Conservation (phyloP, 495 filamentous ascomycete species). For the Penicillium arizonense region DNA sequence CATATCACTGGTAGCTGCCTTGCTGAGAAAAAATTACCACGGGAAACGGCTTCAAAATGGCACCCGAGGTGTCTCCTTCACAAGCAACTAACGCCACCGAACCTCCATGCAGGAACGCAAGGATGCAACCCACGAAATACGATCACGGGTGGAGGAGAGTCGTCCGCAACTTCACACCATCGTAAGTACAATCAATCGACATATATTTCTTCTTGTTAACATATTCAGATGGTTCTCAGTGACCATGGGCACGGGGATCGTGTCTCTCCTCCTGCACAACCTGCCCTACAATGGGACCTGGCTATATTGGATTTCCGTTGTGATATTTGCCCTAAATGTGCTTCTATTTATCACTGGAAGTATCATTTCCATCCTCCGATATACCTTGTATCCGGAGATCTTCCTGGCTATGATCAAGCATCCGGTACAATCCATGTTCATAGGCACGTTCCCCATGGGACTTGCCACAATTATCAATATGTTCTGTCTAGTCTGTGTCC, state of each 20-base stretch:
- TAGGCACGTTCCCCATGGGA: constrained; percentile 63
- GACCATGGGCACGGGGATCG: constrained; percentile 67
- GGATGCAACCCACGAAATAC: constrained; percentile 17
- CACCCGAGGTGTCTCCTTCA: no score
- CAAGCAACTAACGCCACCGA: no score
- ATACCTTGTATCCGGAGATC: constrained; percentile 56
- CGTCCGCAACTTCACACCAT: constrained; percentile 50
- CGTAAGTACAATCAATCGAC: constrained; percentile 19
- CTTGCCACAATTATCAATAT: constrained; percentile 62
- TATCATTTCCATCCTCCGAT: constrained; percentile 51
- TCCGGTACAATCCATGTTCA: constrained; percentile 58
- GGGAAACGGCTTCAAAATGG: no score
- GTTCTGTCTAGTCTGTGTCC: constrained; percentile 54
- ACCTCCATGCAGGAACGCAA: no score
- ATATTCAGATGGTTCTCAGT: constrained; percentile 47
- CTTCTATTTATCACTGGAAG: constrained; percentile 41
- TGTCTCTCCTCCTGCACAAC: constrained; percentile 56
- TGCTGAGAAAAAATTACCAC: no score
- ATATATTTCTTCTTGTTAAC: background rate
- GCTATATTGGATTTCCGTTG: constrained; percentile 53
- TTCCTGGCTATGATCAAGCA: constrained; percentile 56
- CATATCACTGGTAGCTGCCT: no score
- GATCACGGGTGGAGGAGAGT: constrained; percentile 45
- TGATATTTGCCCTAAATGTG: constrained; percentile 56
- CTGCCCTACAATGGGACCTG: constrained; percentile 55